A percentile compares a stretch with the other conserved stretches of the same genome.
phyloP scores from a whole-genome alignment of 768 basidiomycete genomes.

The Clavaria fumosa region DNA sequence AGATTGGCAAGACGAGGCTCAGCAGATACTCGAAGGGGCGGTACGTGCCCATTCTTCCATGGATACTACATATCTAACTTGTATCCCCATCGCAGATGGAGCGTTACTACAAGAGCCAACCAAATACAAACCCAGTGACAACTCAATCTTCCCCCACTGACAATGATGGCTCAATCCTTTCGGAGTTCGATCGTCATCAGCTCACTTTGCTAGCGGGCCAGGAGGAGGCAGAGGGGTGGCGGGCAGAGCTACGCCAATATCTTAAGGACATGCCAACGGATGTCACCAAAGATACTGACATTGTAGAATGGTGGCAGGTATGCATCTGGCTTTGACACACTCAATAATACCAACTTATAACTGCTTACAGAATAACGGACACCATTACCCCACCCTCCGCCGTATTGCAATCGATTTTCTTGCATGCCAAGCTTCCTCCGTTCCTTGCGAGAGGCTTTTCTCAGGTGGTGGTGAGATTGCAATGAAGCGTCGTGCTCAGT shows the following conservation, averaged over 20 bases:
- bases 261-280: conserved; percentile 3
- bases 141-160: neutral
- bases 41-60: too few relatives aligned
- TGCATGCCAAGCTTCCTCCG: conserved; percentile 12
- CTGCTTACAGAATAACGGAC: conserved; percentile 1
- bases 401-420: conserved; percentile 11
- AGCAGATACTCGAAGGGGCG: conserved; percentile 7
- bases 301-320: conserved; percentile 7
- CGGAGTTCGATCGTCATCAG: conserved; percentile 4
- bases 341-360: too few relatives aligned
- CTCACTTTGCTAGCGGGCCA: neutral
- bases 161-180: neutral
- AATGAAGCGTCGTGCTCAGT: neutral
- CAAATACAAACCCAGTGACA: neutral
- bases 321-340: neutral
- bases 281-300: conserved; percentile 6
- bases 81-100: conserved; percentile 8
- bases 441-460: conserved; percentile 12
- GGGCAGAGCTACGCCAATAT: conserved; percentile 4
- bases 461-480: conserved; percentile 3
- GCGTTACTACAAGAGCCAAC: conserved; percentile 7
- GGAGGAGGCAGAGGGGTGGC: conserved; percentile 5
- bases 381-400: conserved; percentile 10
- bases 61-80: too few relatives aligned
- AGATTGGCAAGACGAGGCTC: conserved; percentile 12